These are phyloP conservation scores for Alternaria sp. DNA, from an alignment of 2,329 filamentous ascomycete genomes.

Conservation along the genomic window DNA sequence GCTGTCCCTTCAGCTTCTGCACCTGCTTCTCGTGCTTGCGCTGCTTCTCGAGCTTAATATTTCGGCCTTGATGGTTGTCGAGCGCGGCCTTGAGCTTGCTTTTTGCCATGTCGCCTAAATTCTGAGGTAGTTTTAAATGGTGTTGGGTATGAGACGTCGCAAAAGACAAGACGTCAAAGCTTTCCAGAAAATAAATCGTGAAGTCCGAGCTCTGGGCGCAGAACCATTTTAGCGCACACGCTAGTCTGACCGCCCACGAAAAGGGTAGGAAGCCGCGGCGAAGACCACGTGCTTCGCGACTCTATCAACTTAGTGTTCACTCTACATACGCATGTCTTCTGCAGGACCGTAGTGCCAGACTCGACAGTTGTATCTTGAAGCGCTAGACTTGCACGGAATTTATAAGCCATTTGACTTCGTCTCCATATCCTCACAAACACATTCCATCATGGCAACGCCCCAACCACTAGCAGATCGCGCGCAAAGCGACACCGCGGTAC, in stretches of 20 bases:
- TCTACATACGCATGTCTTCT: not conserved
- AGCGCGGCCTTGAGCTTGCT: slow-evolving; percentile 67
- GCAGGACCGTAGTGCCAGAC: not conserved
- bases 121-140: not conserved
- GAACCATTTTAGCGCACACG: slow-evolving; percentile 39
- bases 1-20: slow-evolving; percentile 21
- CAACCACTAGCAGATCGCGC: slow-evolving; percentile 33
- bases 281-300: slow-evolving; percentile 31
- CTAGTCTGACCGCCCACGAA: slow-evolving; percentile 43
- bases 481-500: slow-evolving; percentile 35
- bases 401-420: not conserved
- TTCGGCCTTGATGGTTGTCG: slow-evolving; percentile 66
- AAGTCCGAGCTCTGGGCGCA: slow-evolving; percentile 49
- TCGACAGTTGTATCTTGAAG: not conserved
- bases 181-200: slow-evolving; percentile 38
- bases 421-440: not conserved
- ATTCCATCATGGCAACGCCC: slow-evolving; percentile 32
- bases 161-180: slow-evolving; percentile 29
- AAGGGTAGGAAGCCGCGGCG: slow-evolving; percentile 39
- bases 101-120: slow-evolving; percentile 48
- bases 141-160: slow-evolving; percentile 1
- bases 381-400: no score
- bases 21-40: slow-evolving; percentile 26
- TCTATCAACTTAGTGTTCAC: slow-evolving; percentile 24
- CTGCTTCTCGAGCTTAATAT: slow-evolving; percentile 77